These are phyloP conservation scores for Hapsidospora chrysogenum DNA, from an alignment of 495 filamentous ascomycete genomes.

Conservation along the genomic window DNA sequence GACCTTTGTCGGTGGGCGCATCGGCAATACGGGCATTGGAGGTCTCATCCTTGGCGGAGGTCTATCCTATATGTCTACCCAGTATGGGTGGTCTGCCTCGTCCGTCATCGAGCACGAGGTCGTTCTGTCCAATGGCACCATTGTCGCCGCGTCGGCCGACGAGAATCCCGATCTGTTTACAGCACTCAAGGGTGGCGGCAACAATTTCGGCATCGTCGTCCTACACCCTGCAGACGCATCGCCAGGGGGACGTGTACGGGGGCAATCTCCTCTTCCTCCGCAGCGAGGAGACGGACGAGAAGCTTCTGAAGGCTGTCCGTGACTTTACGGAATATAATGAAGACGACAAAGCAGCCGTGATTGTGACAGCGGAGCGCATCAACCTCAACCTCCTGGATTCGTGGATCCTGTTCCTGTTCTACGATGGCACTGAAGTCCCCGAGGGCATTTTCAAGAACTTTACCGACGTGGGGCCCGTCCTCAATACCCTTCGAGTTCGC, in stretches of 20 bases:
- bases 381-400: conserved; percentile 23
- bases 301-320: neutral
- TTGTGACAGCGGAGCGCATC: conserved; percentile 30
- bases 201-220: neutral
- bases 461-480: conserved; percentile 27
- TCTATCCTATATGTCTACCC: conserved; percentile 2
- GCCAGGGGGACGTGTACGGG: neutral
- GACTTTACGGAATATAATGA: neutral
- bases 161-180: conserved; percentile 37
- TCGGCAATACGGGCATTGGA: conserved; percentile 19
- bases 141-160: conserved; percentile 22
- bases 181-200: conserved; percentile 38
- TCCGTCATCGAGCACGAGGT: conserved; percentile 26
- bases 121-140: conserved; percentile 28
- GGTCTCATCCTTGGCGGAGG: conserved; percentile 19
- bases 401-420: conserved; percentile 48
- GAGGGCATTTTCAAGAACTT: conserved; percentile 38
- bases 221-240: neutral
- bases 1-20: conserved; percentile 23
- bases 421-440: conserved; percentile 38
- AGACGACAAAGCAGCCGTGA: neutral
- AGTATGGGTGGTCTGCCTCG: conserved; percentile 28
- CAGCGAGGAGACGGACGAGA: neutral
- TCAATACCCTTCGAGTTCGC: conserved; percentile 32
- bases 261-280: neutral